Evolutionary conservation across 1,284 basidiomycete genomes (phyloP).

Genomic region (Heterobasidion parviporum): DNA sequence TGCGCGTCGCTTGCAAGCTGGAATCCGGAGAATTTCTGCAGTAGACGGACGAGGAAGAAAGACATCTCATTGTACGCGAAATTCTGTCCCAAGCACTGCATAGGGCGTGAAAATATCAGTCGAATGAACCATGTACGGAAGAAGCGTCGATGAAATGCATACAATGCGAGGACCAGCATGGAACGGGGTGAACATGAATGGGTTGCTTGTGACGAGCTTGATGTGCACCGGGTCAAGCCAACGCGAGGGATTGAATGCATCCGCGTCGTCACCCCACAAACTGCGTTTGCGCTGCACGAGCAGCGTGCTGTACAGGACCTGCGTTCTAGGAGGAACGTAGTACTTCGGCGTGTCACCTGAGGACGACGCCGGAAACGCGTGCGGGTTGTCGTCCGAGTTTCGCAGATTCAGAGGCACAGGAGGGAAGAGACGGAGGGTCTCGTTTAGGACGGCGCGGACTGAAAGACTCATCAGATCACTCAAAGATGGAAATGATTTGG

Average conservation of each 20-base stretch:
- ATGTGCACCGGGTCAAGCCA: conserved; percentile 18
- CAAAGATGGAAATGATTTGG: conserved; percentile 38
- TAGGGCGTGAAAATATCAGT: conserved; percentile 3
- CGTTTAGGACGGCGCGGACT: conserved; percentile 29
- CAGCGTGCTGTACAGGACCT: conserved; percentile 43
- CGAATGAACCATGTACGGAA: conserved; percentile 9
- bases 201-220: conserved; percentile 17
- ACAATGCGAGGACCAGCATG: conserved; percentile 22
- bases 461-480: conserved; percentile 60
- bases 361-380: conserved; percentile 1
- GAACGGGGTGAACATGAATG: conserved; percentile 23
- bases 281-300: conserved; percentile 47
- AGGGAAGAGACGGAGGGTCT: conserved; percentile 5
- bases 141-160: conserved; percentile 16
- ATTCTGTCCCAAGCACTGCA: conserved; percentile 57
- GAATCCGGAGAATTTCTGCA: conserved; percentile 51
- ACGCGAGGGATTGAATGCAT: conserved; percentile 26
- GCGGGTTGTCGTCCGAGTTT: conserved; percentile 6
- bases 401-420: conserved; percentile 40
- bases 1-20: conserved; percentile 46
- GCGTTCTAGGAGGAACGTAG: conserved; percentile 48
- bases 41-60: conserved; percentile 53
- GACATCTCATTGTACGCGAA: conserved; percentile 63
- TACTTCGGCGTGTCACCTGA: conserved; percentile 19
- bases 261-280: conserved; percentile 49